Conservation (phyloP, 2,329 filamentous ascomycete genomes). For the Karstenula rhodostoma region DNA sequence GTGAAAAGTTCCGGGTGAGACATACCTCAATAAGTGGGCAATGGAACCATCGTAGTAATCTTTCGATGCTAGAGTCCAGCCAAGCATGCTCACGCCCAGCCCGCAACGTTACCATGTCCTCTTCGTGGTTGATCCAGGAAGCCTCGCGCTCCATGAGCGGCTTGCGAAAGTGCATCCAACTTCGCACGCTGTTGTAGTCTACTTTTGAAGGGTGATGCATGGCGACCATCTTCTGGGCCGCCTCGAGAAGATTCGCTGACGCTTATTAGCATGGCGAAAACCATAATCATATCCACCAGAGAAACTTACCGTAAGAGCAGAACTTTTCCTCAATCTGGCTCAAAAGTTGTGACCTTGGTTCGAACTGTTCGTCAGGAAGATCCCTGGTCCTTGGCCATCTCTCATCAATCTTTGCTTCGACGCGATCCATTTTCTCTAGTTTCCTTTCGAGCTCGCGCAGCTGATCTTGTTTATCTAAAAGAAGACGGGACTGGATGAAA, state of each 20-base stretch:
- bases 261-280: background rate
- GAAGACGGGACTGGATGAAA: conserved; percentile 49
- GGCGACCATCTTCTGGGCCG: conserved; percentile 2
- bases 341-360: conserved; percentile 14
- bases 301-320: conserved; percentile 22
- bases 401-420: background rate
- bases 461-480: conserved; percentile 26
- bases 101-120: conserved; percentile 51
- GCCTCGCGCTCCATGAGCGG: conserved; percentile 27
- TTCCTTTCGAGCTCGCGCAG: conserved; percentile 22
- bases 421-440: background rate
- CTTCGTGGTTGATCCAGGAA: conserved; percentile 49
- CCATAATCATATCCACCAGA: background rate
- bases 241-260: background rate
- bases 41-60: conserved; percentile 21
- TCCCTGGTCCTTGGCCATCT: conserved; percentile 16
- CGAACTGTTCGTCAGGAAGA: background rate
- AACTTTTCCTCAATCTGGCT: conserved; percentile 17
- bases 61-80: conserved; percentile 49
- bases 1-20: background rate
- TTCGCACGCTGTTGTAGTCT: conserved; percentile 27
- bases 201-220: conserved; percentile 33
- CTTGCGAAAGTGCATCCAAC: conserved; percentile 16
- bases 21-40: conserved; percentile 21
- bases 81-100: conserved; percentile 50